These are phyloP conservation scores for Ogataea paraovalis DNA, from an alignment of 805 yeast genomes.

Conservation along the genomic window DNA sequence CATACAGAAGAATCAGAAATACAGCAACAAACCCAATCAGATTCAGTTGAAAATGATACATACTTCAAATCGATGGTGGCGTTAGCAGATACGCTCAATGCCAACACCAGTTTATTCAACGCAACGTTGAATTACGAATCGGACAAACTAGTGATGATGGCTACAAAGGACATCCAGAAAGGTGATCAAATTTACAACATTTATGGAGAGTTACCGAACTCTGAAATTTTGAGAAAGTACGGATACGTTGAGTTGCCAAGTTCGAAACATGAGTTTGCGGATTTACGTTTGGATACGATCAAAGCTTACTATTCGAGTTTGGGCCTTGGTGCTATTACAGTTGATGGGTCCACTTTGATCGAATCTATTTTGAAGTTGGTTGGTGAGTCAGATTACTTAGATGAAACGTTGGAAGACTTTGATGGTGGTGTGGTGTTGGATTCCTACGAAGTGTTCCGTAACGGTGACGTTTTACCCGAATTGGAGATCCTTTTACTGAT, in stretches of 20 bases:
- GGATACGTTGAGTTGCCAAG: slow-evolving; percentile 81
- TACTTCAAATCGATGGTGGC: slow-evolving; percentile 85
- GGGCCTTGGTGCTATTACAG: slow-evolving; percentile 17
- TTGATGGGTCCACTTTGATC: slow-evolving; percentile 20
- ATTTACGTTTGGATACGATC: slow-evolving; percentile 48
- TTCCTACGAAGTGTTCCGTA: slow-evolving; percentile 56
- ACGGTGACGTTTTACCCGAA: slow-evolving; percentile 61
- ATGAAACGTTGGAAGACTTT: slow-evolving; percentile 27
- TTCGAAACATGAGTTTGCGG: slow-evolving; percentile 78
- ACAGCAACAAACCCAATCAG: too few relatives aligned
- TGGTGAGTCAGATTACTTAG: slow-evolving; percentile 31
- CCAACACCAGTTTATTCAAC: slow-evolving; percentile 73
- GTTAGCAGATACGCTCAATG: slow-evolving; percentile 84
- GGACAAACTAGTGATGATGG: slow-evolving; percentile 61
- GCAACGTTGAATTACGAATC: slow-evolving; percentile 60
- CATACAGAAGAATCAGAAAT: slow-evolving; percentile 17
- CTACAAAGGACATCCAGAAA: slow-evolving; percentile 52
- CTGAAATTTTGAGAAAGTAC: slow-evolving; percentile 85
- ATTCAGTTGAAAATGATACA: slow-evolving; percentile 25
- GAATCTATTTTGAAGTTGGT: slow-evolving; percentile 37
- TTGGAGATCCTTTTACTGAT: slow-evolving; percentile 50
- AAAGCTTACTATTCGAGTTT: slow-evolving; percentile 34
- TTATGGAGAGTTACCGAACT: slow-evolving; percentile 86
- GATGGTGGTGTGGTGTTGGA: slow-evolving; percentile 43
- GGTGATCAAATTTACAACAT: slow-evolving; percentile 83